These are phyloP conservation scores for Colletotrichum costaricense DNA, from an alignment of 2,329 filamentous ascomycete species.

Conservation along the genomic window DNA sequence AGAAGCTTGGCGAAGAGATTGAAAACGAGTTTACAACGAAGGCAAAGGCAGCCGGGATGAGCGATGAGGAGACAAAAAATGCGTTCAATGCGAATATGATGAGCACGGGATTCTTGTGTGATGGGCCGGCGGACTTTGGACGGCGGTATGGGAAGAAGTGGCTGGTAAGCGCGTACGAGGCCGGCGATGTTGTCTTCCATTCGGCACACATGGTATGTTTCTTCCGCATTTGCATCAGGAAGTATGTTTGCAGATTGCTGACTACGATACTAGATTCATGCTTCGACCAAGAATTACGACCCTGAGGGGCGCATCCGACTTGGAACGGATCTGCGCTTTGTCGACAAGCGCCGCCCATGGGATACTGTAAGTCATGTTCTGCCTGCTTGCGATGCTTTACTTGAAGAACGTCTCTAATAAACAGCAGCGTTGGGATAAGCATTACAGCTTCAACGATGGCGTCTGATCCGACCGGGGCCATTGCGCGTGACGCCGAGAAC, in stretches of 20 bases:
- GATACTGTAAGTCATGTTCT: constrained; percentile 50
- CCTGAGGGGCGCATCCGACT: constrained; percentile 62
- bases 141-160: constrained; percentile 43
- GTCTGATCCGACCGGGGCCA: not conserved
- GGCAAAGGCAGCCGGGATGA: constrained; percentile 58
- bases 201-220: constrained; percentile 45
- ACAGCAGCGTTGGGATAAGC: constrained; percentile 12
- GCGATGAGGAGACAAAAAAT: constrained; percentile 60
- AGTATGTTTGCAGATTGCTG: not conserved
- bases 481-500: not conserved
- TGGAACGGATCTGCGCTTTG: constrained; percentile 67
- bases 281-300: constrained; percentile 66
- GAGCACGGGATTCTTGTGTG: constrained; percentile 61
- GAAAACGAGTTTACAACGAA: constrained; percentile 55
- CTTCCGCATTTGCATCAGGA: not conserved
- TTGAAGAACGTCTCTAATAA: not conserved
- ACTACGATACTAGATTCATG: constrained; percentile 51
- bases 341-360: constrained; percentile 59
- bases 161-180: constrained; percentile 51
- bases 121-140: constrained; percentile 43
- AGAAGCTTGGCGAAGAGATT: constrained; percentile 46
- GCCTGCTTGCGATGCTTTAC: rapidly evolving
- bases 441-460: constrained; percentile 24
- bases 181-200: constrained; percentile 54
- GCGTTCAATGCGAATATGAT: constrained; percentile 72